These are phyloP conservation scores for Graphilbum ipis-grandicollis DNA, from an alignment of 2,329 filamentous ascomycete species.

Conservation along the genomic window DNA sequence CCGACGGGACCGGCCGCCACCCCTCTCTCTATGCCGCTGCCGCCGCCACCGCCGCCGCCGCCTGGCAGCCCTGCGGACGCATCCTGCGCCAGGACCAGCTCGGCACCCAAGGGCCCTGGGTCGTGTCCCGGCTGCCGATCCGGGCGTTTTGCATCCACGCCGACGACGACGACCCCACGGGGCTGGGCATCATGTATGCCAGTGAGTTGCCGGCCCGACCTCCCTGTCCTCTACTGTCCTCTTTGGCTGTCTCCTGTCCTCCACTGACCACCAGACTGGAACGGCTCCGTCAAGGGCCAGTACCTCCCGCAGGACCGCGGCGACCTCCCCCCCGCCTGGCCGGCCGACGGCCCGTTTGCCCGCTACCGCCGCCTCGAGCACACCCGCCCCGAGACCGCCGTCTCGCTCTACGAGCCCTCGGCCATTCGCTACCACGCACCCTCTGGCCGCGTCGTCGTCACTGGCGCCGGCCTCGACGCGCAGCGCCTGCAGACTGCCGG, in stretches of 20 bases:
- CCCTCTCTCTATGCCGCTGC: too few relatives aligned
- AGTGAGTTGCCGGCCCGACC: too few relatives aligned
- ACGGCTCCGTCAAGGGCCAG: too few relatives aligned
- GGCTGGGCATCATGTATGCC: constrained; percentile 25
- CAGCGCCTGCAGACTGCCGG: too few relatives aligned
- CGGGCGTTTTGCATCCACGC: constrained; percentile 7
- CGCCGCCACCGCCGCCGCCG: too few relatives aligned
- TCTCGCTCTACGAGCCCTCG: constrained; percentile 18
- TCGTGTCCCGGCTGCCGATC: neutral
- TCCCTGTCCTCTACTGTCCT: too few relatives aligned
- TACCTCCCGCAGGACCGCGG: too few relatives aligned
- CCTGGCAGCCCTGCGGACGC: too few relatives aligned
- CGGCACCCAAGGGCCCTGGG: neutral
- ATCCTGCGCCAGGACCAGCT: too few relatives aligned
- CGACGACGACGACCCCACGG: constrained; percentile 19
- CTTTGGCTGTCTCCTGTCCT: too few relatives aligned
- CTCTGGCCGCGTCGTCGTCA: constrained; percentile 23
- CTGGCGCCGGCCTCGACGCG: constrained; percentile 12
- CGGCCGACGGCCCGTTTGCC: neutral
- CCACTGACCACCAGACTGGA: too few relatives aligned
- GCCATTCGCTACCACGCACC: constrained; percentile 29
- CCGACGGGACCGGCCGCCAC: too few relatives aligned
- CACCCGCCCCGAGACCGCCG: neutral
- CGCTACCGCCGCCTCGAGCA: neutral
- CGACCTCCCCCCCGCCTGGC: neutral